A percentile compares a stretch with the other conserved stretches of the same genome.
phyloP scores from a whole-genome alignment of 345 rosid genomes.

The Arabidopsis arenosa region DNA sequence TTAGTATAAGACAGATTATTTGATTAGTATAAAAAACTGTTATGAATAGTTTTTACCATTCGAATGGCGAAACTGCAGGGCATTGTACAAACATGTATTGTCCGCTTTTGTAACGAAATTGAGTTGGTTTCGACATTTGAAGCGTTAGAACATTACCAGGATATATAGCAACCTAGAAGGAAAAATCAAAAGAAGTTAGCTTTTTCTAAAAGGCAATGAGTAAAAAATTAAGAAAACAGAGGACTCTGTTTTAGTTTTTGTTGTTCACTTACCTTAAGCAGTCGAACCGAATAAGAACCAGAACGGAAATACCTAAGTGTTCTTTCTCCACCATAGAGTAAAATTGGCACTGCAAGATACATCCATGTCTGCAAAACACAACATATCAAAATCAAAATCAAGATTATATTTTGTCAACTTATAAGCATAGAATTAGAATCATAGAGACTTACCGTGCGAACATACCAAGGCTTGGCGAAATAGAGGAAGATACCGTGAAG shows the following conservation, averaged over 20 bases:
- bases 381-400: slow-evolving; percentile 1
- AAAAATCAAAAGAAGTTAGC: neutral
- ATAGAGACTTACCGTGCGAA: slow-evolving; percentile 69
- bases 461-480: slow-evolving; percentile 80
- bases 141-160: slow-evolving; percentile 93
- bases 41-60: slow-evolving; percentile 59
- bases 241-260: slow-evolving; percentile 8
- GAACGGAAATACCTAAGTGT: slow-evolving; percentile 88
- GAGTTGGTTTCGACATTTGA: slow-evolving; percentile 96
- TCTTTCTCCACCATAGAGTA: slow-evolving; percentile 91
- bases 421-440: neutral
- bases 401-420: neutral
- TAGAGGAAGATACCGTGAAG: slow-evolving; percentile 79
- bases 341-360: slow-evolving; percentile 87
- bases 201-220: neutral
- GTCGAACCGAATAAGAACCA: slow-evolving; percentile 76
- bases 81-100: slow-evolving; percentile 99
- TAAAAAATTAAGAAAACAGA: slow-evolving; percentile 16
- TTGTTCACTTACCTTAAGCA: slow-evolving; percentile 61
- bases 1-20: slow-evolving; percentile 10
- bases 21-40: slow-evolving; percentile 7
- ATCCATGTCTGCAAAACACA: slow-evolving; percentile 81
- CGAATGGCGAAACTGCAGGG: slow-evolving; percentile 98
- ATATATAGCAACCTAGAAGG: slow-evolving; percentile 86
- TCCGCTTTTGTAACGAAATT: slow-evolving; percentile 91